Evolutionary conservation across 352 stramenopile genomes (phyloP), one percentile per base, ranked within the genome.

Genomic region (Aphanomyces cochlioides): DNA sequence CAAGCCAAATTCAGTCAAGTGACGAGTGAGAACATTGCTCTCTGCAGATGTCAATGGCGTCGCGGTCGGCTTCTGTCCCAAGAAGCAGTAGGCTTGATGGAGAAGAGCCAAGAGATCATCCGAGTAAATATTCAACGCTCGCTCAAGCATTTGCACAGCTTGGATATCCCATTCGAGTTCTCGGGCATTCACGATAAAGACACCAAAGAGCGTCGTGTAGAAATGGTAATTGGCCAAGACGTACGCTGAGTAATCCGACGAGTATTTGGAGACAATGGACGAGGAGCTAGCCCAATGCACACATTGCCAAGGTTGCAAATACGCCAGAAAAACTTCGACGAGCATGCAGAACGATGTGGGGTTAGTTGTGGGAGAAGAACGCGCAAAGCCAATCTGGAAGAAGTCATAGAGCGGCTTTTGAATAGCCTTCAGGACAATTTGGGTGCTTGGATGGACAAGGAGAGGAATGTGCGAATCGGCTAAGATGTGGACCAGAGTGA

Each of bases 221-320:
- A 94, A 95, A 68, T 94, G 86, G 66, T 93, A 93, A 74, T 95
- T 95, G 60, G 88, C 88, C 47, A 95, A 70, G 19, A 95, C 85
- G 60, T 87, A 95, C 37, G 79, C 88, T 69, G 90, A 82, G 83
- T 85, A 95, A 13, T 66, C 78, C 0, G 80, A 56, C 7, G 84
- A 81, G 72, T 91, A 95, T 3, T 34, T 60, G 28, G 65, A 53
- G 37, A 70, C 60, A 1, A 68, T 50, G 6, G 68, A n/a, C 3
- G 61, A 8, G 7, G 47, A 61, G 10, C 53, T 17, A 1, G 79
- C 76, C 88, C 88, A 95, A 41, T 76, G 75, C 19, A 81, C 71
- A 67, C 88, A 95, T 73, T 84, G 77, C 88, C 88, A 95, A 17
- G 88, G 88, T 73, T 92, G 85, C 37, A 95, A 82, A 74, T 92